Evolutionary conservation across 495 filamentous ascomycete species (phyloP).

Genomic region (Neurospora sp.): DNA sequence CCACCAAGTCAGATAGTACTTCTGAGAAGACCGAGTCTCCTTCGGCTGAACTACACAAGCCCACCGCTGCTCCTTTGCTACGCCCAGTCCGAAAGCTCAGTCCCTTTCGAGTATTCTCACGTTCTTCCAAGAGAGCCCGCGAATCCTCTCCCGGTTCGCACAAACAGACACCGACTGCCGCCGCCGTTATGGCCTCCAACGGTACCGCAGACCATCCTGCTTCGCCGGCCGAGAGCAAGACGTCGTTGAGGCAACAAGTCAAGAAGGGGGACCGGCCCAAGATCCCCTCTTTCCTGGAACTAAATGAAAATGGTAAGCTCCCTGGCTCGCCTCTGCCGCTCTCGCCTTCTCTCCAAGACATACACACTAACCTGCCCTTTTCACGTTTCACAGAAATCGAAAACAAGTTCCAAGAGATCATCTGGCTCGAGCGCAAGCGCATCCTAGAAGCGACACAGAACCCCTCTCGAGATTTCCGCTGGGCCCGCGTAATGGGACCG

Average conservation of each 20-base stretch:
- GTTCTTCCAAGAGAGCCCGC: conserved; percentile 31
- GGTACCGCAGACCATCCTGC: conserved; percentile 16
- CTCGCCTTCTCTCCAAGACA: background rate
- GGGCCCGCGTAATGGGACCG: conserved; percentile 39
- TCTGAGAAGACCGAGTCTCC: conserved; percentile 13
- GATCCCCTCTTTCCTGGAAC: conserved; percentile 36
- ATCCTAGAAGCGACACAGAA: conserved; percentile 31
- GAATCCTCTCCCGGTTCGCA: conserved; percentile 27
- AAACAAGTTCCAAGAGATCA: conserved; percentile 49
- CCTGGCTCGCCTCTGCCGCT: background rate
- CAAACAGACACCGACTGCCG: conserved; percentile 18
- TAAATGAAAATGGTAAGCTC: conserved; percentile 18
- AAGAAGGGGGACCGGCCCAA: conserved; percentile 9
- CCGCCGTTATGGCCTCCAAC: conserved; percentile 12
- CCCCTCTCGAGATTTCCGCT: conserved; percentile 43
- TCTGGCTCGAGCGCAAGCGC: conserved; percentile 51
- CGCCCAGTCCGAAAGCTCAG: conserved; percentile 19
- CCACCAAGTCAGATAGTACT: background rate
- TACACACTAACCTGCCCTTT: conserved; percentile 2
- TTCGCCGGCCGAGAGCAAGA: conserved; percentile 10
- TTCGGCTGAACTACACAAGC: conserved; percentile 1
- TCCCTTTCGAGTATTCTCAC: conserved; percentile 23
- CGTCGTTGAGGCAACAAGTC: background rate
- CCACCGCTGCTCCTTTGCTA: background rate
- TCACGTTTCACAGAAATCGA: conserved; percentile 30